Percentiles rank a stretch among this genome's conserved stretches.
phyloP scores from a whole-genome alignment of 2,329 filamentous ascomycete species.

The Trichoderma oligosporum region DNA sequence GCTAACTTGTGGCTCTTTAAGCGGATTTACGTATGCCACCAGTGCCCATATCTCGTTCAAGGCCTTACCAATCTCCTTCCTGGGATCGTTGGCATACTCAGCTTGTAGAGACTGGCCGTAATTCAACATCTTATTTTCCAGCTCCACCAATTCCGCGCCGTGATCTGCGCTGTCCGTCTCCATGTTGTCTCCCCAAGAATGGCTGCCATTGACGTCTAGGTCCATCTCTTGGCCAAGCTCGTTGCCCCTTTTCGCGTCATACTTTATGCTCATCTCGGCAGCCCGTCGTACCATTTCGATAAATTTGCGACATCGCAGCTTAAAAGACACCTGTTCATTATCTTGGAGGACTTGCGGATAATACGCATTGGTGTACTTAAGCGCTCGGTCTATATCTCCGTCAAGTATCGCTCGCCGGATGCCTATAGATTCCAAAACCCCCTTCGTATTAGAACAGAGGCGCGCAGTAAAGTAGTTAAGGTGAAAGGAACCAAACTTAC shows the following conservation, averaged over 20 bases:
- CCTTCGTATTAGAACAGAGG: not conserved
- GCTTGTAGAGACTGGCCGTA: slow-evolving; percentile 77
- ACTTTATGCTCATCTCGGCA: slow-evolving; percentile 57
- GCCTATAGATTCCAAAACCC: slow-evolving; percentile 45
- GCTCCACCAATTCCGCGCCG: slow-evolving; percentile 35
- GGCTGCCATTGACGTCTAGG: slow-evolving; percentile 49
- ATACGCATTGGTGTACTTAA: slow-evolving; percentile 73
- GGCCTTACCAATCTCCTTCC: slow-evolving; percentile 66
- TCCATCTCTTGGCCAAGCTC: slow-evolving; percentile 52
- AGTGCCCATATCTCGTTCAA: slow-evolving; percentile 84
- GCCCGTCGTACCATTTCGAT: slow-evolving; percentile 86
- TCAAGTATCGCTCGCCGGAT: slow-evolving; percentile 85
- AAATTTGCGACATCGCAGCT: slow-evolving; percentile 83
- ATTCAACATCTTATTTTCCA: slow-evolving; percentile 66
- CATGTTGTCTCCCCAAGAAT: slow-evolving; percentile 46
- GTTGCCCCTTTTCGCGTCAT: slow-evolving; percentile 43
- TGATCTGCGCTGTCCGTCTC: slow-evolving; percentile 49
- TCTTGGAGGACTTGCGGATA: slow-evolving; percentile 78
- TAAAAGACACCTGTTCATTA: slow-evolving; percentile 83
- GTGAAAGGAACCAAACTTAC: slow-evolving; percentile 46
- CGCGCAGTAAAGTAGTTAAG: not conserved
- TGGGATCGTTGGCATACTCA: slow-evolving; percentile 70
- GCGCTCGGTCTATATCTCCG: slow-evolving; percentile 84
- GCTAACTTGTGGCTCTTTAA: slow-evolving; percentile 68
- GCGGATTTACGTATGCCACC: slow-evolving; percentile 79